These are phyloP conservation scores for Isatis lusitanica DNA, from an alignment of 441 rosid species.

Conservation along the genomic window DNA sequence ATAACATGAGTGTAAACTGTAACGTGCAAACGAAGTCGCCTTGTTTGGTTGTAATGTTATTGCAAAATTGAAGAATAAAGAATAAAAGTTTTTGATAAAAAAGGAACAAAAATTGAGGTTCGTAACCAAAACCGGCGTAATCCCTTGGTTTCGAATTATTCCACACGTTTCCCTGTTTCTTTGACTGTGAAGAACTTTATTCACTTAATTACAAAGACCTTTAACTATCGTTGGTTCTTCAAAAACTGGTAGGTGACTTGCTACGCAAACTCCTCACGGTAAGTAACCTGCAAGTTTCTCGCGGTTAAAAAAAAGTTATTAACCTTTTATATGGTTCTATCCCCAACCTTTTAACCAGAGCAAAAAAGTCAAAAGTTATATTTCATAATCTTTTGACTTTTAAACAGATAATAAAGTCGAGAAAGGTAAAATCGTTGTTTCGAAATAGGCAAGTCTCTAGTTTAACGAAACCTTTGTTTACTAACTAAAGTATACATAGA, in stretches of 20 bases:
- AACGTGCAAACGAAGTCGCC: not conserved
- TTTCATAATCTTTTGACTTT: slow-evolving; percentile 21
- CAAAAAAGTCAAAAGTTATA: not conserved
- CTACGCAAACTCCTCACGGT: slow-evolving; percentile 26
- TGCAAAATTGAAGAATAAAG: not conserved
- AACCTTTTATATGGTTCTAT: not conserved
- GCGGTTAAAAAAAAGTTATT: not conserved
- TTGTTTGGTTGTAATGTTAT: not conserved
- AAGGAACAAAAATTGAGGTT: not conserved
- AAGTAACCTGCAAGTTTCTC: slow-evolving; percentile 15
- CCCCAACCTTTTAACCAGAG: not conserved
- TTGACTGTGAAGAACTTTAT: not conserved
- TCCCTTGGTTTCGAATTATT: not conserved
- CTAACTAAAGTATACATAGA: slow-evolving; percentile 16
- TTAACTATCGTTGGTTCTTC: not conserved
- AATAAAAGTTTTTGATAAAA: too few relatives aligned
- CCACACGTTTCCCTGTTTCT: not conserved
- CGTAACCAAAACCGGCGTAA: not conserved
- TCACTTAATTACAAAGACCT: not conserved
- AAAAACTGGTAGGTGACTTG: slow-evolving; percentile 20
- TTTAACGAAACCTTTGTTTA: slow-evolving; percentile 31
- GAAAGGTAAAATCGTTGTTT: slow-evolving; percentile 16
- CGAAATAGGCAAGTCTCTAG: slow-evolving; percentile 22
- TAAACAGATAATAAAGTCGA: slow-evolving; percentile 18
- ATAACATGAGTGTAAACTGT: too few relatives aligned